Evolutionary conservation across 306 rosid species (phyloP), one percentile per base, ranked within the genome.

Genomic region (Trichosanthes cucumerina): DNA sequence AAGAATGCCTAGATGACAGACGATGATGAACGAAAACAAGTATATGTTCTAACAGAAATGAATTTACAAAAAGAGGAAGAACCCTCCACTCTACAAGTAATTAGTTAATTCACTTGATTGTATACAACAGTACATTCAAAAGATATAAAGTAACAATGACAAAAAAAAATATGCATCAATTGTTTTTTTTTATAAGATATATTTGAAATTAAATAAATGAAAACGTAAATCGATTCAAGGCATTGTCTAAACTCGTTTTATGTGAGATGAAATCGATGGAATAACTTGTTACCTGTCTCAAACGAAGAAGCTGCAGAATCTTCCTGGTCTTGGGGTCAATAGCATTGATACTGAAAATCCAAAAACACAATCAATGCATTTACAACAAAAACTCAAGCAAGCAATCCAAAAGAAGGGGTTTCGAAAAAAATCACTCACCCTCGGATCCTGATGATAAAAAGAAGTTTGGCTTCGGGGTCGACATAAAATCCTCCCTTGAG

Each of bases 401-500:
- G 0, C 4, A 54, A 54, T 12, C 26, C 1, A 23, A 10, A 75
- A 0, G 0, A 77, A 7, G 7, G 1, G 4, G 0, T 52, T 44
- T 2, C 36, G 19, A 2, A 23, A 3, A 13, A 46, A 46, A 26
- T 7, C 3, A 82, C 96, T 59, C 82, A 92, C 98, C 98, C 97
- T 18, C 97, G 92, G 39, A 92, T 95, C 36, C 93, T 92, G 63
- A 95, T 39, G 2, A 92, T 92, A 26, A 92, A 95, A 82, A 95
- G 80, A 5, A 95, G 91, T 86, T 92, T 92, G 1, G 97, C 93
- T 77, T 95, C 97, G 1, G 97, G 97, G 52, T 92, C 97, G 24
- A 95, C 99, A 86, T 95, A 95, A 76, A 92, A 95, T 41, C 99
- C 97, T 62, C 99, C 99, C 63, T 91, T 91, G 83, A 91, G 85